Conservation (phyloP, 805 yeast species). For the Saturnispora silvae region DNA sequence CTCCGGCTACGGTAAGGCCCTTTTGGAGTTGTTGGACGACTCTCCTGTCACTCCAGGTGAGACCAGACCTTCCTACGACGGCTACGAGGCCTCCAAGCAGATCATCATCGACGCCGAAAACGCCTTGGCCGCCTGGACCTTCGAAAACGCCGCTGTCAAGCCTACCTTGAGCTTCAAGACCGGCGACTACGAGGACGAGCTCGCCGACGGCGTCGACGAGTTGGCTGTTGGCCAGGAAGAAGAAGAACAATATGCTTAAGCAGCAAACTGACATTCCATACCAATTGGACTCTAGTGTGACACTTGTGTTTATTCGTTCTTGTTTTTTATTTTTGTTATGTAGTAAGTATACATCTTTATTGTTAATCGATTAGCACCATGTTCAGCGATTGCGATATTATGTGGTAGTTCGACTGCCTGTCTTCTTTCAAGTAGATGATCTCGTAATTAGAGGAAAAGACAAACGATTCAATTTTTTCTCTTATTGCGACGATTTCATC, state of each 20-base stretch:
- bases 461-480: too few species aligned
- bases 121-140: conserved; percentile 76
- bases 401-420: too few species aligned
- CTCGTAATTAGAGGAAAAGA: too few species aligned
- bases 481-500: too few species aligned
- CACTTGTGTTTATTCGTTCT: too few species aligned
- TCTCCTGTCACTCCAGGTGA: conserved; percentile 87
- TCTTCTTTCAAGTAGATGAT: too few species aligned
- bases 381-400: too few species aligned
- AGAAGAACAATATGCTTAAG: conserved; percentile 27
- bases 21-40: conserved; percentile 73
- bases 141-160: conserved; percentile 71
- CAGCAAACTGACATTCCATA: too few species aligned
- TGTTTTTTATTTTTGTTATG: too few species aligned
- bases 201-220: conserved; percentile 35
- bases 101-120: conserved; percentile 78
- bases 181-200: conserved; percentile 35
- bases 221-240: conserved; percentile 41
- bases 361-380: too few species aligned
- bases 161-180: conserved; percentile 65
- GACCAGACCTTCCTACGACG: conserved; percentile 82
- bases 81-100: conserved; percentile 81
- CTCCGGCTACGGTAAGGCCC: conserved; percentile 84
- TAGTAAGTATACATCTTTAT: too few species aligned
- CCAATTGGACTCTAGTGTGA: too few species aligned